Evolutionary conservation across 2,329 filamentous ascomycete genomes (phyloP).

Genomic region (Hymenoscyphus repandus): DNA sequence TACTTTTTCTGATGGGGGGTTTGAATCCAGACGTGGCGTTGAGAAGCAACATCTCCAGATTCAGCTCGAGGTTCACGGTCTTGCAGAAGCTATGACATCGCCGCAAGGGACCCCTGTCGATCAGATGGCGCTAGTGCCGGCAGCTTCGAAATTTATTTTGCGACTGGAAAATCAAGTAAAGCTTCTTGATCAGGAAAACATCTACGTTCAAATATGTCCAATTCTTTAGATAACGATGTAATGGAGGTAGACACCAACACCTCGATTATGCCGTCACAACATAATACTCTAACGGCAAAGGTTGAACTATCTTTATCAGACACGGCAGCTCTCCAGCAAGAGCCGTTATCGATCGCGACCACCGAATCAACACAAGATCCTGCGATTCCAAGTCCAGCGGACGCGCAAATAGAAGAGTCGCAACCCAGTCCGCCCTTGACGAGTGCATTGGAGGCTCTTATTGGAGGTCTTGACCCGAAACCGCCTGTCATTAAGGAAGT

Average conservation of each 20-base stretch:
- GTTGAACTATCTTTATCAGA: too few species aligned
- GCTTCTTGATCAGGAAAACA: not conserved
- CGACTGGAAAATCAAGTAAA: not conserved
- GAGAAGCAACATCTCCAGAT: not conserved
- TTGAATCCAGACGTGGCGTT: slow-evolving; percentile 1
- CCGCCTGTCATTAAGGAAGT: not conserved
- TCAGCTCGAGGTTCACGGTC: too few species aligned
- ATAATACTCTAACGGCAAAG: too few species aligned
- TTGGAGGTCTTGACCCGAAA: slow-evolving; percentile 22
- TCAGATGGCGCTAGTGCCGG: not conserved
- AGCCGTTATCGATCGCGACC: not conserved
- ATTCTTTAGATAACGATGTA: too few species aligned
- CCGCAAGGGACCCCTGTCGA: slow-evolving; percentile 9
- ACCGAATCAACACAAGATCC: not conserved
- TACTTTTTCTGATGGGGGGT: not conserved
- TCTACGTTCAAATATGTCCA: too few species aligned
- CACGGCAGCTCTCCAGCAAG: too few species aligned
- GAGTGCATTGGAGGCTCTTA: slow-evolving; percentile 26
- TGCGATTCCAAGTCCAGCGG: not conserved
- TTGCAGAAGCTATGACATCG: too few species aligned
- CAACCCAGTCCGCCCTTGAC: slow-evolving; percentile 18
- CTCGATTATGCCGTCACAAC: too few species aligned
- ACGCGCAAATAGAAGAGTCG: not conserved
- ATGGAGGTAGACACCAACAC: too few species aligned
- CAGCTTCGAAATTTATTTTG: slow-evolving; percentile 7